These are phyloP conservation scores for Erigeron philadelphicus DNA, from an alignment of 140 eudicot species.

Conservation along the genomic window DNA sequence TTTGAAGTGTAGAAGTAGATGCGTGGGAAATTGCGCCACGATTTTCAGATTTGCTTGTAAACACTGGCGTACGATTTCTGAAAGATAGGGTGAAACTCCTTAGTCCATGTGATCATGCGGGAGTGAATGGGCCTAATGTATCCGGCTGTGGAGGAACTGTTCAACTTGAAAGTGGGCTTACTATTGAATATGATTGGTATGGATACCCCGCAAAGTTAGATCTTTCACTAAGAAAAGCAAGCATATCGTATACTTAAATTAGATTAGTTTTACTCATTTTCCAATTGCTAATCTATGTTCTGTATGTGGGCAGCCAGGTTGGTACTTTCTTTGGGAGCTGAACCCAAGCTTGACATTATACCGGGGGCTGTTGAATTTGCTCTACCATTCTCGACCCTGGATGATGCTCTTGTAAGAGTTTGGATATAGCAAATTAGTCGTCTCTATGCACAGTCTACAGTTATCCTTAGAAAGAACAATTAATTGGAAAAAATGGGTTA, in stretches of 20 bases:
- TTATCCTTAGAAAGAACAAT: not conserved
- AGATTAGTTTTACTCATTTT: not conserved
- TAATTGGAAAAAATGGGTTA: not conserved
- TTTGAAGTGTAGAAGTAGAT: constrained; percentile 78
- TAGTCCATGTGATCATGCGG: constrained; percentile 54
- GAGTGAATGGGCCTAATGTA: constrained; percentile 38
- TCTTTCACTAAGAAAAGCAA: not conserved
- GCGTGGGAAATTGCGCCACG: constrained; percentile 98
- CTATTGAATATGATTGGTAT: constrained; percentile 95
- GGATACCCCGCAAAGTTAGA: constrained; percentile 1
- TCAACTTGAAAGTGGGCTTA: constrained; percentile 89
- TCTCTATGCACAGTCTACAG: not conserved
- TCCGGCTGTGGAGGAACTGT: constrained; percentile 69
- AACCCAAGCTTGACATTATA: constrained; percentile 70
- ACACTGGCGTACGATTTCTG: constrained; percentile 59
- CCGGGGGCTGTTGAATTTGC: constrained; percentile 93
- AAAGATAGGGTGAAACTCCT: constrained; percentile 72
- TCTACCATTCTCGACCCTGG: constrained; percentile 79
- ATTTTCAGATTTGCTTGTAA: constrained; percentile 78
- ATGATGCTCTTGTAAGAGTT: constrained; percentile 85
- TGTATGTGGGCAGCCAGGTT: constrained; percentile 93
- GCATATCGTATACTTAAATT: not conserved
- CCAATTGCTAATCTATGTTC: constrained; percentile 34
- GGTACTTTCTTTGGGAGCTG: constrained; percentile 98
- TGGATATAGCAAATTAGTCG: not conserved